Percentiles rank a stretch among this genome's conserved stretches.
phyloP scores from a whole-genome alignment of 176 grass and related monocot genomes.

The Tuctoria greenei region DNA sequence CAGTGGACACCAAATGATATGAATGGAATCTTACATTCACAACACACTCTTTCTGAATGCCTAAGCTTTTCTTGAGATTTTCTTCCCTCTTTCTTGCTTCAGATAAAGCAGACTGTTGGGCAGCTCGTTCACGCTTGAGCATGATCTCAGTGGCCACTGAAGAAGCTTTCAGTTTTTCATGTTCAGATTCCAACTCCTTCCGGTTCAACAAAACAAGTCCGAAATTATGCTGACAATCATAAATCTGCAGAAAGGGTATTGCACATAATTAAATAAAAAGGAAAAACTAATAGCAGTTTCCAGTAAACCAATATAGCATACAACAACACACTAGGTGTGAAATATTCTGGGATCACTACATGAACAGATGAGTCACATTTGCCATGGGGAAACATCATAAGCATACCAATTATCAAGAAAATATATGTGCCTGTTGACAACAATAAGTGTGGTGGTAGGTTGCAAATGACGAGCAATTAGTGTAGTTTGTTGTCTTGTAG shows the following conservation, averaged over 20 bases:
- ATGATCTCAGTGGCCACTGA: slow-evolving; percentile 50
- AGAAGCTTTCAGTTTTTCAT: slow-evolving; percentile 75
- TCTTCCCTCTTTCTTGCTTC: slow-evolving; percentile 74
- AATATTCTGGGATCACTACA: neutral
- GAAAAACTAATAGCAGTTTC: neutral
- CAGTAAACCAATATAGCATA: slow-evolving; percentile 5
- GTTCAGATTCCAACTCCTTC: slow-evolving; percentile 61
- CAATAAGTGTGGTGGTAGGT: neutral
- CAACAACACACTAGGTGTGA: neutral
- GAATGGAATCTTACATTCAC: slow-evolving; percentile 55
- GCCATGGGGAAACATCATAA: neutral
- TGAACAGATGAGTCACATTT: neutral
- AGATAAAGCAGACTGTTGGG: slow-evolving; percentile 57
- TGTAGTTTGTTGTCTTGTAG: neutral
- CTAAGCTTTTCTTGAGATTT: slow-evolving; percentile 64
- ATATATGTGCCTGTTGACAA: neutral
- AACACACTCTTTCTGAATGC: slow-evolving; percentile 78
- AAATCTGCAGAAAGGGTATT: slow-evolving; percentile 50
- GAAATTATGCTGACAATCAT: slow-evolving; percentile 83
- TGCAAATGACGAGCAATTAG: slow-evolving; percentile 12
- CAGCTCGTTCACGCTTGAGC: slow-evolving; percentile 65
- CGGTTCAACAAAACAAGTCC: slow-evolving; percentile 82
- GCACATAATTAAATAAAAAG: neutral
- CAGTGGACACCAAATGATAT: neutral
- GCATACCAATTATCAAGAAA: neutral